Percentiles rank a stretch among this genome's conserved stretches.
These are phyloP conservation scores for Tritrichomonas foetus DNA, from an alignment of 208 protist species.

Conservation along the genomic window DNA sequence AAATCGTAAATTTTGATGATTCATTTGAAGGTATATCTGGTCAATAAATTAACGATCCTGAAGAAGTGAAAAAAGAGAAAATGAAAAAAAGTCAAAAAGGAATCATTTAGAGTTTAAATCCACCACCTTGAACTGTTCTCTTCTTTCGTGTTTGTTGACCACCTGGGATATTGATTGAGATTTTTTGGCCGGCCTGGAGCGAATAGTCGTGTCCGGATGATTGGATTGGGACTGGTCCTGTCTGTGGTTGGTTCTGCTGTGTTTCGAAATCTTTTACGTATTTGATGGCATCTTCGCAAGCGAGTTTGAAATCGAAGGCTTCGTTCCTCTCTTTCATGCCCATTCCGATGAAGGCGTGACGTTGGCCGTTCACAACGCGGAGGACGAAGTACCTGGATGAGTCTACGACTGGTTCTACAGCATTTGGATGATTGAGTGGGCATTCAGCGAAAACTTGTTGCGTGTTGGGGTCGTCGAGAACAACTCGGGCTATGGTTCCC, in stretches of 20 bases:
- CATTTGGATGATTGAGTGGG: conserved; percentile 37
- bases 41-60: too few relatives aligned
- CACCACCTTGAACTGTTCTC: not conserved
- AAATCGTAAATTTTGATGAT: too few relatives aligned
- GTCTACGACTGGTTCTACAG: conserved; percentile 44
- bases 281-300: not conserved
- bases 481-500: not conserved
- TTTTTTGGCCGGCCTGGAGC: not conserved
- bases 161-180: conserved; percentile 22
- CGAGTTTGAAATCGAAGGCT: conserved; percentile 31
- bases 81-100: not conserved
- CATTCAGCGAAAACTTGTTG: not conserved
- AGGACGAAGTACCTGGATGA: conserved; percentile 46
- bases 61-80: not conserved
- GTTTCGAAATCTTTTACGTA: not conserved
- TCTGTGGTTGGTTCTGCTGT: not conserved
- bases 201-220: conserved; percentile 14
- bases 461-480: conserved; percentile 48
- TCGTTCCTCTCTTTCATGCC: conserved; percentile 19
- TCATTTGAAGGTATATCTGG: too few relatives aligned
- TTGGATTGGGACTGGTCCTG: not conserved
- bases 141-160: not conserved
- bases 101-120: not conserved
- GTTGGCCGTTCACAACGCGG: conserved; percentile 31
- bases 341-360: conserved; percentile 28